Evolutionary conservation across 192 early-diverging fungal genomes (phyloP).

Genomic region (Backusella morwellensis): DNA sequence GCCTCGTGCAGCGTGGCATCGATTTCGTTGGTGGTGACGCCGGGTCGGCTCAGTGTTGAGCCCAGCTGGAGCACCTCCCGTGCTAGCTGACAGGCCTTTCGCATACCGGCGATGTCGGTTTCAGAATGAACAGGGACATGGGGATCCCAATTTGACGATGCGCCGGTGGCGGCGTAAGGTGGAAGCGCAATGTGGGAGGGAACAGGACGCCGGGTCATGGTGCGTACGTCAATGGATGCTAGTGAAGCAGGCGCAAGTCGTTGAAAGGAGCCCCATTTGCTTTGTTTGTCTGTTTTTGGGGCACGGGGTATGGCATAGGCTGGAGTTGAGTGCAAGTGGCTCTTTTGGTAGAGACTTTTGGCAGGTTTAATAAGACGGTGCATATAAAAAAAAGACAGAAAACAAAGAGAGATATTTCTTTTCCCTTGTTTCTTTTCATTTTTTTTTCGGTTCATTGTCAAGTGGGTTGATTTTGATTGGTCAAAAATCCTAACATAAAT

Average conservation of each 20-base stretch:
- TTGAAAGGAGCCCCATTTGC: slow-evolving; percentile 13
- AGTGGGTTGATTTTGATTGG: too few species aligned
- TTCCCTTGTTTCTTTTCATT: not conserved
- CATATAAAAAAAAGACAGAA: not conserved
- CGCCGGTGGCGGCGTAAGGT: slow-evolving; percentile 54
- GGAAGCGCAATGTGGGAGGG: slow-evolving; percentile 50
- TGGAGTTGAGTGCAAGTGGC: not conserved
- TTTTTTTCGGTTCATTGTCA: too few species aligned
- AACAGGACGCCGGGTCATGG: slow-evolving; percentile 27
- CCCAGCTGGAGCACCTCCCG: slow-evolving; percentile 55
- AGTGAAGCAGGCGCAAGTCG: slow-evolving; percentile 23
- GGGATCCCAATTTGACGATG: slow-evolving; percentile 43
- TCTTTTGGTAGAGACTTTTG: not conserved
- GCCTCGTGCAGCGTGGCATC: slow-evolving; percentile 50
- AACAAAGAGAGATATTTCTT: not conserved
- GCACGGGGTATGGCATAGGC: not conserved
- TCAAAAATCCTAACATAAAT: too few species aligned
- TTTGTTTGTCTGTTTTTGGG: not conserved
- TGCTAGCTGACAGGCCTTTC: slow-evolving; percentile 55
- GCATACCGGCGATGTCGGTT: slow-evolving; percentile 40
- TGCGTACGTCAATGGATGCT: slow-evolving; percentile 13
- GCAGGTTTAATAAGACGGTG: not conserved
- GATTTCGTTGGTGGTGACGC: slow-evolving; percentile 49
- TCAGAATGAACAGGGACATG: slow-evolving; percentile 41
- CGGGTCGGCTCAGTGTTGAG: slow-evolving; percentile 46